A percentile compares a stretch with the other conserved stretches of the same genome.
phyloP scores from a whole-genome alignment of 805 yeast species.

The Yarrowia sp. region DNA sequence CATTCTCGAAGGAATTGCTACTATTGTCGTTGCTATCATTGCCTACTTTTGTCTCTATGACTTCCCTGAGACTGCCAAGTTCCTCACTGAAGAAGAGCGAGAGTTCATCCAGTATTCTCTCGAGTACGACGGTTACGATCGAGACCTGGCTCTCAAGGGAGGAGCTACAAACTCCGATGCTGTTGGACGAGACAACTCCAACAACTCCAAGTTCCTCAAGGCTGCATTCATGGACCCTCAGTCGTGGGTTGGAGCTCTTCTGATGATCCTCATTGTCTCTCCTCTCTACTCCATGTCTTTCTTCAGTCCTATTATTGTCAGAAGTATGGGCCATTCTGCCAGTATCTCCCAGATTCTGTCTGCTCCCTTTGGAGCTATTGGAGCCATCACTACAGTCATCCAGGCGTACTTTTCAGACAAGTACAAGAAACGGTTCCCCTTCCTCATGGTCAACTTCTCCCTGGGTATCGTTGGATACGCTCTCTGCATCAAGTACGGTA shows the following conservation, averaged over 20 bases:
- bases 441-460: slow-evolving; percentile 45
- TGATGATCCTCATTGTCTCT: slow-evolving; percentile 50
- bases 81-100: slow-evolving; percentile 55
- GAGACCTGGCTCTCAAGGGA: slow-evolving; percentile 25
- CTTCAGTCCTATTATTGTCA: slow-evolving; percentile 63
- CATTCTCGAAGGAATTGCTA: slow-evolving; percentile 59
- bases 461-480: slow-evolving; percentile 51
- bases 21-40: slow-evolving; percentile 47
- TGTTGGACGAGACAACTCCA: slow-evolving; percentile 55
- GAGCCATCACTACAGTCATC: slow-evolving; percentile 48
- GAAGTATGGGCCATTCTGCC: slow-evolving; percentile 63
- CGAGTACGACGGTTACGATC: slow-evolving; percentile 33
- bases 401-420: slow-evolving; percentile 46
- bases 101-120: slow-evolving; percentile 50
- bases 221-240: slow-evolving; percentile 58
- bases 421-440: slow-evolving; percentile 48
- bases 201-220: slow-evolving; percentile 58
- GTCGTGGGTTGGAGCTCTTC: slow-evolving; percentile 56
- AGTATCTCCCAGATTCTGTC: slow-evolving; percentile 59
- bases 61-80: slow-evolving; percentile 64
- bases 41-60: slow-evolving; percentile 53
- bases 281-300: slow-evolving; percentile 67
- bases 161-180: slow-evolving; percentile 51
- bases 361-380: slow-evolving; percentile 54
- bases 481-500: slow-evolving; percentile 56